Evolutionary conservation across 2,329 filamentous ascomycete species (phyloP), one percentile per base, ranked within the genome.

Genomic region (Zymoseptoria pseudotritici): DNA sequence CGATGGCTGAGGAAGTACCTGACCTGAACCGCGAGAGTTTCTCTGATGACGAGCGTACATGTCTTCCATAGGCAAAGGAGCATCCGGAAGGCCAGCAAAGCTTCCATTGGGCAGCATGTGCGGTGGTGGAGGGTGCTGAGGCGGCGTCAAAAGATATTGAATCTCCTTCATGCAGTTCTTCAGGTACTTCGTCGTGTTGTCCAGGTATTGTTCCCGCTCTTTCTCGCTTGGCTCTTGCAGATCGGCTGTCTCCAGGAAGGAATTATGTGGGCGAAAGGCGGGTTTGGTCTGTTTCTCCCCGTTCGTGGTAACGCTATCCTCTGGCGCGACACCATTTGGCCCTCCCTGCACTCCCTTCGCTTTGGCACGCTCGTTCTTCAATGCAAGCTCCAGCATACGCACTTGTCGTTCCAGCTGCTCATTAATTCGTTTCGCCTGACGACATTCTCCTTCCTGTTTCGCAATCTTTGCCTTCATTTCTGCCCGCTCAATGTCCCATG

Each of bases 381-480:
- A 80, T 64, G 93, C 94, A 69, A 86, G 85, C 77, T 97, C 92
- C 63, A 97, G 82, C 76, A 97, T 90, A 58, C 86, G 82, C 61
- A 97, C 89, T 72, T 97, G 95, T 78, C 91, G 91, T 73, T 90
- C 91, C 58, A 97, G 78, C 36, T 91, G 90, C 75, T 92, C 91
- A 70, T 96, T 92, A 60, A 92, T 85, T 63, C 90, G 88, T 76
- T 96, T 94, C 55, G 90, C 88, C 66, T 93, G 90, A 65, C 92
- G 83, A 31, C 88, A 85, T 67, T 96, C 90, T 58, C 94, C 94
- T 77, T 99, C 94, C 65, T 97, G 84, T 70, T 90, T 89, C 56
- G 93, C 93, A 78, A 99, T 97, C 71, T 95, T 87, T 67, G 90
- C 91, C 80, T 96, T 96, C 94, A 99, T 97, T 79, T 99, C 94